Evolutionary conservation across 768 basidiomycete genomes (phyloP).

Genomic region (Rhizopogon rudus): DNA sequence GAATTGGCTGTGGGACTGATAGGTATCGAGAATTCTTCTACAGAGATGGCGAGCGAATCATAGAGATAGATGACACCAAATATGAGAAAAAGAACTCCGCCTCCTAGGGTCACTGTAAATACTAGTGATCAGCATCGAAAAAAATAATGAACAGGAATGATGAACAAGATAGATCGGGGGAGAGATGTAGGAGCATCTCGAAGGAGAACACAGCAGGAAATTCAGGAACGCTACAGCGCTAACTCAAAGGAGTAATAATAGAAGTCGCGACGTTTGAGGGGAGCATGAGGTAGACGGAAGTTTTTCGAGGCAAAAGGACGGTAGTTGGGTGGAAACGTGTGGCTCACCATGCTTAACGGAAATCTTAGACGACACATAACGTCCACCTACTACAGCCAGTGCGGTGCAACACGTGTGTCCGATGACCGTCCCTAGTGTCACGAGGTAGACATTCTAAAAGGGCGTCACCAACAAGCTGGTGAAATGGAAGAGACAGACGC

Average conservation of each 20-base stretch:
- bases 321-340: neutral
- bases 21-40: conserved; percentile 16
- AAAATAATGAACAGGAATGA: conserved; percentile 51
- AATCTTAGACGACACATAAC: conserved; percentile 89
- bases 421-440: conserved; percentile 84
- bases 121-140: neutral
- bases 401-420: conserved; percentile 86
- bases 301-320: neutral
- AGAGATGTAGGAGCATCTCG: conserved; percentile 52
- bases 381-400: conserved; percentile 88
- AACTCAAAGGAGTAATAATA: conserved; percentile 68
- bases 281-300: conserved; percentile 70
- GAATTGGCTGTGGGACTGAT: neutral
- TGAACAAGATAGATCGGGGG: conserved; percentile 91
- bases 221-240: conserved; percentile 61
- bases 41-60: conserved; percentile 41
- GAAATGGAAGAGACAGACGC: conserved; percentile 19
- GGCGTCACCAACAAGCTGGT: neutral
- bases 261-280: conserved; percentile 70
- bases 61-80: conserved; percentile 79
- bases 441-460: conserved; percentile 84
- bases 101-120: conserved; percentile 72
- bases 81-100: conserved; percentile 76
- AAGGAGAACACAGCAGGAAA: conserved; percentile 67
- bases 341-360: conserved; percentile 57